These are phyloP conservation scores for Trypanosomatidae sp. DNA, from an alignment of 208 protist species.

Conservation along the genomic window DNA sequence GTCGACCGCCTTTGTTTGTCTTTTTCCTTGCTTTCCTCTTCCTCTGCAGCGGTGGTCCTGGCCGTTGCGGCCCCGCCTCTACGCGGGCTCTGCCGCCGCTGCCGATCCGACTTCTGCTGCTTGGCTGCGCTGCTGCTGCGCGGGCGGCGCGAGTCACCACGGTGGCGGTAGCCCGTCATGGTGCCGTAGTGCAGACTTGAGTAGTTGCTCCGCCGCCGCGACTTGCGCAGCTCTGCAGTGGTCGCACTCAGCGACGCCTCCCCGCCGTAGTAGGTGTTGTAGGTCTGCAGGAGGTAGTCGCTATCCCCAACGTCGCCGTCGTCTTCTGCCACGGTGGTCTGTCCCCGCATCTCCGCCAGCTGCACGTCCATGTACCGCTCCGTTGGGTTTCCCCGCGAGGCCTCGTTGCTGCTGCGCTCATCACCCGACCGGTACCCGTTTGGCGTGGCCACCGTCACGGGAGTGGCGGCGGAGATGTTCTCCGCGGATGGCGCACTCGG, in stretches of 20 bases:
- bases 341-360: no score
- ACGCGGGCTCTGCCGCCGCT: neutral
- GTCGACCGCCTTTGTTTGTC: no score
- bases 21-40: neutral
- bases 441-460: conserved; percentile 1
- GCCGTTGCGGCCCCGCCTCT: neutral
- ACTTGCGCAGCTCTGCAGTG: conserved; percentile 26
- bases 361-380: no score
- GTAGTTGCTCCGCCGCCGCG: conserved; percentile 25
- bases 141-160: no score
- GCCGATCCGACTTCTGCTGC: neutral
- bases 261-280: conserved; percentile 10
- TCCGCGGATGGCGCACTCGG: conserved; percentile 7
- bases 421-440: conserved; percentile 8
- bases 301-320: conserved; percentile 2
- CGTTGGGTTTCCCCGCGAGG: no score
- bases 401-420: no score
- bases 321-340: no score
- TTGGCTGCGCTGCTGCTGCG: neutral
- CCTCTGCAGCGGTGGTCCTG: no score
- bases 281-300: conserved; percentile 10
- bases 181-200: conserved; percentile 31
- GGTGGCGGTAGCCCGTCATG: conserved; percentile 24
- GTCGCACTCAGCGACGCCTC: conserved; percentile 17
- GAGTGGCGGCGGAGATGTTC: conserved; percentile 5